Percentiles rank a stretch among this genome's conserved stretches.
These are phyloP conservation scores for Zymoseptoria pseudotritici DNA, from an alignment of 2,329 filamentous ascomycete species.

Conservation along the genomic window DNA sequence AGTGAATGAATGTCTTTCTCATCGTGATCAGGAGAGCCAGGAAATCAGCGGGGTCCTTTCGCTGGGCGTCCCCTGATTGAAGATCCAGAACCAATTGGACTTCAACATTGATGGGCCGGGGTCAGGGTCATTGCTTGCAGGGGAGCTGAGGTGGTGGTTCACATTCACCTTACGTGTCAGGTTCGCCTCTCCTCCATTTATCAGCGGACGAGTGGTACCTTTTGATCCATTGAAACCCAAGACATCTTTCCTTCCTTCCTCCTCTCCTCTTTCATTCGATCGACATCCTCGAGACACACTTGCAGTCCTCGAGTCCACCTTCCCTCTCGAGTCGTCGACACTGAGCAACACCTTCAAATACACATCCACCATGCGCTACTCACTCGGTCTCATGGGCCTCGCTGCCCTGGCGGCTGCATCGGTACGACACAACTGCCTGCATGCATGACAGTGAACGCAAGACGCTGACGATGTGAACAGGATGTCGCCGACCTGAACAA, in stretches of 20 bases:
- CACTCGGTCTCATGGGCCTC: conserved; percentile 39
- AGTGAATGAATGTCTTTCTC: too few relatives aligned
- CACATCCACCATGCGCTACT: conserved; percentile 20
- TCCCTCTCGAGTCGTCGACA: neutral
- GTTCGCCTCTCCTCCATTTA: neutral
- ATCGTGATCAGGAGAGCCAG: too few relatives aligned
- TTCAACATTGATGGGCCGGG: too few relatives aligned
- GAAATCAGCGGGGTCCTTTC: too few relatives aligned
- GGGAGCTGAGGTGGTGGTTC: too few relatives aligned
- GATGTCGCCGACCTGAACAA: conserved; percentile 81
- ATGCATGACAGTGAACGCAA: neutral
- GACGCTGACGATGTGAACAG: conserved; percentile 29
- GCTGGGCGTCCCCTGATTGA: too few relatives aligned
- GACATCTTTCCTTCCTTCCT: neutral
- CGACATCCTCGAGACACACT: neutral
- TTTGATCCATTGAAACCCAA: neutral
- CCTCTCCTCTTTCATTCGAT: neutral
- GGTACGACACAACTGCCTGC: neutral
- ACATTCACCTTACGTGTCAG: neutral
- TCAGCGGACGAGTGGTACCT: neutral
- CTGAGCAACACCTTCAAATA: neutral
- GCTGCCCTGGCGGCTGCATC: conserved; percentile 57
- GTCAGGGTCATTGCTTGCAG: too few relatives aligned
- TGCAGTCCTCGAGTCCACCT: neutral
- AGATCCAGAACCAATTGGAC: too few relatives aligned